Evolutionary conservation across 192 early-diverging fungal species (phyloP), one percentile per base, ranked within the genome.

Genomic region (Gamsiella multidivaricata): DNA sequence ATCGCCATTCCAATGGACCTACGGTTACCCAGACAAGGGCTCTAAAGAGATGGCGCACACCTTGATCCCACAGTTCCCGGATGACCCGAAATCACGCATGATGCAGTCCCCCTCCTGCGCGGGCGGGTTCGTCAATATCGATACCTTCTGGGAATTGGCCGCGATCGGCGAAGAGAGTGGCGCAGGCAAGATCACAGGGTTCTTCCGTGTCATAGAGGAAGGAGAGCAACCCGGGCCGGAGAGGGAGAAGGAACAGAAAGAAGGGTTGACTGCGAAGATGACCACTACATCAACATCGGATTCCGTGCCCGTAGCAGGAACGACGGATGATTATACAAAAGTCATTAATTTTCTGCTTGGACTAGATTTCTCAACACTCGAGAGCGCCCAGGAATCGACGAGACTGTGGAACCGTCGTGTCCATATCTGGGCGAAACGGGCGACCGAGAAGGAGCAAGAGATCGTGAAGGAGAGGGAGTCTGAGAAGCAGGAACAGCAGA

Each of bases 141-240:
- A 49, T 14, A 80, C 55, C n/a, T 87, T 94, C 22, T 85, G 89
- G 80, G 87, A 91, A 34, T 70, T 94, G 76, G 69, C 93, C 31
- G 78, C 88, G 8, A 83, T 91, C 45, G 87, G 89, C 15, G 90
- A 92, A 52, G 94, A 95, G 59, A 94, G 92, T 65, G 89, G 88
- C 14, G 82, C 87, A 3, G 90, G 93, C 14, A 88, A 87, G 42
- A 73, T 89, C 37, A 80, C 91, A 2, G 94, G 88, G 3, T 93
- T 93, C 46, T 89, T 93, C 66, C 65, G 78, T 20, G 54, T 83
- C 32, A 23, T 58, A 0, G 53, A 69, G 17, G 60, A 68, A n/a
- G 52, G 23, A 7, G 8, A 63, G n/a, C 42, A 6, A 56, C n/a
- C 22, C 3, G 37, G 14, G 15, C 32, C 28, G 1, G 56, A 28